phyloP scores from a whole-genome alignment of 176 grass and related monocot genomes.

The Carex cristatella region DNA sequence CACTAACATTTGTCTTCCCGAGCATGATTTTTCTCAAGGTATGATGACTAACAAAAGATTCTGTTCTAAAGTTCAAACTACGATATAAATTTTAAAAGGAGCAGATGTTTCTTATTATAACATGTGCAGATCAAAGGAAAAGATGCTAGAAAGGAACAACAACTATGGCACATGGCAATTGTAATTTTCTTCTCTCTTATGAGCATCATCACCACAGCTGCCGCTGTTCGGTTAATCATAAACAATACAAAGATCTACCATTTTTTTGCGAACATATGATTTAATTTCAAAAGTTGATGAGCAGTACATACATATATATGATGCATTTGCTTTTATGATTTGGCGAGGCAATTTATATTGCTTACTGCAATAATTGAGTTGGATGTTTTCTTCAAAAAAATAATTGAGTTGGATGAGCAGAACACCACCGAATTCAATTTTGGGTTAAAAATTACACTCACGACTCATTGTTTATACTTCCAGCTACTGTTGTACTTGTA shows the following conservation, averaged over 20 bases:
- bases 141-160: conserved; percentile 25
- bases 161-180: conserved; percentile 55
- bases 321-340: background rate
- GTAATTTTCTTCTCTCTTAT: conserved; percentile 43
- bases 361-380: too few species aligned
- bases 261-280: conserved; percentile 53
- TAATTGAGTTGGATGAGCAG: background rate
- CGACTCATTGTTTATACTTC: too few species aligned
- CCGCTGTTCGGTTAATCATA: conserved; percentile 47
- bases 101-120: background rate
- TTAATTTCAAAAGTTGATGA: background rate
- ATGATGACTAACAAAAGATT: background rate
- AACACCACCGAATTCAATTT: background rate
- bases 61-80: background rate
- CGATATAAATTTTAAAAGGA: background rate
- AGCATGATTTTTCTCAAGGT: conserved; percentile 81
- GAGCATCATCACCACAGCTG: conserved; percentile 41
- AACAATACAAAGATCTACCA: conserved; percentile 54
- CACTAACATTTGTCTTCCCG: conserved; percentile 78
- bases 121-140: conserved; percentile 36
- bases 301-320: background rate
- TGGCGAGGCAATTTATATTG: background rate
- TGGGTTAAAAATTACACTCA: too few species aligned
- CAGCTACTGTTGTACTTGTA: too few species aligned
- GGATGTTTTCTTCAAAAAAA: too few species aligned